phyloP scores from a whole-genome alignment of 108 stramenopile species.

The Thalassiosira profunda region DNA sequence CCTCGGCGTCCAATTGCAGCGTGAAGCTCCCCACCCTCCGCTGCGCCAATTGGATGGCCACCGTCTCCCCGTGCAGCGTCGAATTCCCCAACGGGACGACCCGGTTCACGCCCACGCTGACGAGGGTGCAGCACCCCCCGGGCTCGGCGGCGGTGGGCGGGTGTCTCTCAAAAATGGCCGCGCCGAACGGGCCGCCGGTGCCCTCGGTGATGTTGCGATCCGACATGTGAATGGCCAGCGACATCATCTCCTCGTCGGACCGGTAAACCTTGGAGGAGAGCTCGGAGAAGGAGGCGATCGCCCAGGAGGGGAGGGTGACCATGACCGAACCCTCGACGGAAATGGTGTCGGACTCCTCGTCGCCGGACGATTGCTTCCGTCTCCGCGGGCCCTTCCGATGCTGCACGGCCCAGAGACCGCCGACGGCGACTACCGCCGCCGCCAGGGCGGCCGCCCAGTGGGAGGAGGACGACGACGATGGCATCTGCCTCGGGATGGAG shows the following conservation, averaged over 20 bases:
- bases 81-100: conserved; percentile 83
- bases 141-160: conserved; percentile 31
- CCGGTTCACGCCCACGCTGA: conserved; percentile 78
- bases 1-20: conserved; percentile 35
- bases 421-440: no score
- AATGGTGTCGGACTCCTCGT: no score
- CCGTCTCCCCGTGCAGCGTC: conserved; percentile 87
- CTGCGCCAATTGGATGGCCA: conserved; percentile 89
- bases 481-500: no score
- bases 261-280: conserved; percentile 53
- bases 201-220: conserved; percentile 65
- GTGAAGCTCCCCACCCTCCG: conserved; percentile 58
- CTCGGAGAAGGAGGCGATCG: conserved; percentile 38
- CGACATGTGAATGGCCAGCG: conserved; percentile 74
- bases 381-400: no score
- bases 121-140: no score
- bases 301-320: conserved; percentile 77
- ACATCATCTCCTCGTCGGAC: conserved; percentile 86
- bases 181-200: conserved; percentile 88
- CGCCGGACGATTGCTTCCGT: no score
- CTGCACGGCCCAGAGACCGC: no score
- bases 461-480: no score
- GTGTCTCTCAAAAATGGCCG: conserved; percentile 79
- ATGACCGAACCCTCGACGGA: conserved; percentile 46
- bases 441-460: no score